Evolutionary conservation across 208 protist genomes (phyloP).

Genomic region (Leishmania martiniquensis): DNA sequence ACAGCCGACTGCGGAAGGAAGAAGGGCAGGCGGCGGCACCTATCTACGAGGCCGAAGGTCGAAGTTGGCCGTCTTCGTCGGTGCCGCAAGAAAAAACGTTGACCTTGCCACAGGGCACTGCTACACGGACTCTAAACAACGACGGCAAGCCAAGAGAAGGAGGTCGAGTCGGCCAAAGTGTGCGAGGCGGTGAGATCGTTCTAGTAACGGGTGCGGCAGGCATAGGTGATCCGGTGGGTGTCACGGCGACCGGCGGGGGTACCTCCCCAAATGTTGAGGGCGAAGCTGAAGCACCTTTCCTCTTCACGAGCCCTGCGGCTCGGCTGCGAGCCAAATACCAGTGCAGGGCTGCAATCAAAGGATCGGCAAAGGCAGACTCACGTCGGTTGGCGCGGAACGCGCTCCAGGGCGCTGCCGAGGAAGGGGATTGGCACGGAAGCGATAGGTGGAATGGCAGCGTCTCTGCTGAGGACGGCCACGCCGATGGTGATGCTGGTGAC

Average conservation of each 20-base stretch:
- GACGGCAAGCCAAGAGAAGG: neutral
- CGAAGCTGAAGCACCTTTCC: neutral
- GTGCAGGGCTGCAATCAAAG: conserved; percentile 16
- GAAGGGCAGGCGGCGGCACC: conserved; percentile 1
- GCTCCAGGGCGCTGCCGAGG: neutral
- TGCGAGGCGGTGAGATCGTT: neutral
- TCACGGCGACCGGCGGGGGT: neutral
- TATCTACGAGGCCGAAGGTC: conserved; percentile 13
- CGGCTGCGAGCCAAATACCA: neutral
- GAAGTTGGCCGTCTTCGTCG: neutral
- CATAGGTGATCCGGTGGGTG: neutral
- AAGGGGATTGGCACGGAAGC: neutral
- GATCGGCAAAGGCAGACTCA: neutral
- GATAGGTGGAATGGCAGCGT: neutral
- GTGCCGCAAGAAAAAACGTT: conserved; percentile 10
- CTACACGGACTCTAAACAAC: conserved; percentile 22
- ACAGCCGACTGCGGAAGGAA: neutral
- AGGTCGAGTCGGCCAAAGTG: no score
- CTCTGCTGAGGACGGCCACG: neutral
- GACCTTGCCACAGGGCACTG: conserved; percentile 26
- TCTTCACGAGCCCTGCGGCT: conserved; percentile 17
- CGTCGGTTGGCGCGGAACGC: neutral
- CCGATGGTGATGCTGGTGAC: neutral
- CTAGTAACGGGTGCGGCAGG: neutral
- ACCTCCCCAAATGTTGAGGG: neutral